Evolutionary conservation across 1,284 basidiomycete species (phyloP).

Genomic region (Pyrrhoderma noxium): DNA sequence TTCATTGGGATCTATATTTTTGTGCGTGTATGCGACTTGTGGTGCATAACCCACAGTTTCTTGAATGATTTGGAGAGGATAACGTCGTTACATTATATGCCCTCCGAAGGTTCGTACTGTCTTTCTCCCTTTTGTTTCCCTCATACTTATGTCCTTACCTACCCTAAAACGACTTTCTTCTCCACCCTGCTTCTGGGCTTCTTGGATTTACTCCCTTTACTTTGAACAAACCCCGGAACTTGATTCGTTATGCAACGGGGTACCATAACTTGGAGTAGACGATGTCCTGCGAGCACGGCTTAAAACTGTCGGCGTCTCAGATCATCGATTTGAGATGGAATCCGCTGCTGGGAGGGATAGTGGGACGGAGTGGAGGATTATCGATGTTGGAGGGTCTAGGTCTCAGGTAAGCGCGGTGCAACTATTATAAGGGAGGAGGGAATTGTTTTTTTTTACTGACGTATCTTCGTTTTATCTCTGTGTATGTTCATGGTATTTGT

Average conservation of each 20-base stretch:
- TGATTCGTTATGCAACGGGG: too few relatives aligned
- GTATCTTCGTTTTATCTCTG: neutral
- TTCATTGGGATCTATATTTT: neutral
- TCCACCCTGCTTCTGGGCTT: neutral
- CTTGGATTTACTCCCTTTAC: too few relatives aligned
- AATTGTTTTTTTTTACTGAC: neutral
- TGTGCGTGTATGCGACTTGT: neutral
- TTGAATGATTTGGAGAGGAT: conserved; percentile 22
- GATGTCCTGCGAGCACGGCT: conserved; percentile 24
- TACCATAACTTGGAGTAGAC: too few relatives aligned
- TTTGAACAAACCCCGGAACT: too few relatives aligned
- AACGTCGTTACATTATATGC: conserved; percentile 19
- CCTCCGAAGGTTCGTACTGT: conserved; percentile 18
- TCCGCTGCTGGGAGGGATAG: conserved; percentile 20
- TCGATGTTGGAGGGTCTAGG: conserved; percentile 23
- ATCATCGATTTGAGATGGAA: conserved; percentile 24
- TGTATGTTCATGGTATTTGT: too few relatives aligned
- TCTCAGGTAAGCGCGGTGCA: conserved; percentile 18
- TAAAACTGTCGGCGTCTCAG: conserved; percentile 23
- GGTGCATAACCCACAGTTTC: too few relatives aligned
- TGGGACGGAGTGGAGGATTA: conserved; percentile 23
- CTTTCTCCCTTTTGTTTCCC: neutral
- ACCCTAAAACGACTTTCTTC: too few relatives aligned
- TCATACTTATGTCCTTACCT: neutral
- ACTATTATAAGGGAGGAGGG: neutral